A percentile compares a stretch with the other conserved stretches of the same genome.
These are phyloP conservation scores for Kodamaea arcana DNA, from an alignment of 1,139 yeast species.

Conservation along the genomic window DNA sequence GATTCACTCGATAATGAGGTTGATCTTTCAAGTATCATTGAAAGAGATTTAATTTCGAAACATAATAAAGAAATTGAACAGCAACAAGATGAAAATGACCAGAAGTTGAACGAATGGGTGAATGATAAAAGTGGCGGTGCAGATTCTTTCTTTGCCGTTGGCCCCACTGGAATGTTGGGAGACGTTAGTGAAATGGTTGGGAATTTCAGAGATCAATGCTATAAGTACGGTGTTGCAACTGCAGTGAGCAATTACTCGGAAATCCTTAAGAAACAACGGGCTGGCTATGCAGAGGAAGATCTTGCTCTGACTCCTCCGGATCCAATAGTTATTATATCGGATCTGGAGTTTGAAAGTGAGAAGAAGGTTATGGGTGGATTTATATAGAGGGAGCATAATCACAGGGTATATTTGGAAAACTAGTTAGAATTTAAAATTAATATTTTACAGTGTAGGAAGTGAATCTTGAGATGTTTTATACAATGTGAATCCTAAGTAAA, in stretches of 20 bases:
- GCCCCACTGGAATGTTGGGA: slow-evolving; percentile 66
- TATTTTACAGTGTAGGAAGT: no score
- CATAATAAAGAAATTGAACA: slow-evolving; percentile 27
- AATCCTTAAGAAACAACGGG: slow-evolving; percentile 6
- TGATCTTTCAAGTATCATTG: slow-evolving; percentile 29
- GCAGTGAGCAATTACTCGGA: slow-evolving; percentile 9
- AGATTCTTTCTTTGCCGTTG: slow-evolving; percentile 58
- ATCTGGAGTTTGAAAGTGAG: not conserved
- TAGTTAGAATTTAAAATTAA: no score
- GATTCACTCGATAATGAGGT: slow-evolving; percentile 27
- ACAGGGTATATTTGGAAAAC: no score
- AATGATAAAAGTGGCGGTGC: slow-evolving; percentile 39
- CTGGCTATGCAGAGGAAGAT: not conserved
- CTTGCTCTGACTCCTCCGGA: not conserved
- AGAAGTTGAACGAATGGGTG: slow-evolving; percentile 44
- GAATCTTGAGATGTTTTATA: no score
- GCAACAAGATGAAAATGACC: slow-evolving; percentile 9
- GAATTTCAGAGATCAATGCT: slow-evolving; percentile 36
- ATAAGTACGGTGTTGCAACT: slow-evolving; percentile 17
- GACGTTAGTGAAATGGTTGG: slow-evolving; percentile 55
- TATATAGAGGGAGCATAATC: slow-evolving; percentile 6
- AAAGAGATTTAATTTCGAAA: slow-evolving; percentile 31
- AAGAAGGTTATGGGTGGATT: slow-evolving; percentile 13
- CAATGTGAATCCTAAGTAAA: no score
- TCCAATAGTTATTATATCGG: not conserved